phyloP scores from a whole-genome alignment of 2,329 filamentous ascomycete genomes.

The Botrytis tulipae region DNA sequence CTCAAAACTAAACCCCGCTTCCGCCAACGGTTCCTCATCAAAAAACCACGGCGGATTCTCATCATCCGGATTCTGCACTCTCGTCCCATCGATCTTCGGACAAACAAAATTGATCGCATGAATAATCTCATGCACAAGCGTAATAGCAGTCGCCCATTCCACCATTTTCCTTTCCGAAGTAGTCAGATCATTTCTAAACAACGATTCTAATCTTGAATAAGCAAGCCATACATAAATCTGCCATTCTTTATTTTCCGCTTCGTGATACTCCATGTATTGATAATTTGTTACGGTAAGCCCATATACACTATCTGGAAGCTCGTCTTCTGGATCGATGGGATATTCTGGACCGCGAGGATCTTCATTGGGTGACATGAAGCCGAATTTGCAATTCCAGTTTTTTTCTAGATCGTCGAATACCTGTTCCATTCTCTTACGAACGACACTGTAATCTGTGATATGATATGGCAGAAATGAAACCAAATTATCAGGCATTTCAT shows the following conservation, averaged over 20 bases:
- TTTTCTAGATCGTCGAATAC: background rate
- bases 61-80: background rate
- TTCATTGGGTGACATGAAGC: constrained; percentile 23
- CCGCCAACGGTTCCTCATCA: constrained; percentile 23
- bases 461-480: background rate
- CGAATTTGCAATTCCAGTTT: constrained; percentile 11
- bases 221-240: constrained; percentile 22
- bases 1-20: constrained; percentile 28
- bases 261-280: constrained; percentile 14
- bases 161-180: background rate
- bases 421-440: background rate
- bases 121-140: constrained; percentile 25
- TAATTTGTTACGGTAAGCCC: constrained; percentile 19
- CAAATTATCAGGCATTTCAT: background rate
- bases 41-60: constrained; percentile 24
- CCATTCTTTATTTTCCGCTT: background rate
- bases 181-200: constrained; percentile 23
- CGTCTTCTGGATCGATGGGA: background rate
- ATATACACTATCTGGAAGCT: background rate
- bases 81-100: background rate
- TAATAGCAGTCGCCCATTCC: constrained; percentile 24
- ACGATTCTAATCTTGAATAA: background rate
- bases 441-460: background rate
- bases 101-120: constrained; percentile 21
- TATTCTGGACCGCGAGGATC: constrained; percentile 15